Base-by-base conservation (phyloP, 805 yeast species). In the Lachancea cidri region DNA sequence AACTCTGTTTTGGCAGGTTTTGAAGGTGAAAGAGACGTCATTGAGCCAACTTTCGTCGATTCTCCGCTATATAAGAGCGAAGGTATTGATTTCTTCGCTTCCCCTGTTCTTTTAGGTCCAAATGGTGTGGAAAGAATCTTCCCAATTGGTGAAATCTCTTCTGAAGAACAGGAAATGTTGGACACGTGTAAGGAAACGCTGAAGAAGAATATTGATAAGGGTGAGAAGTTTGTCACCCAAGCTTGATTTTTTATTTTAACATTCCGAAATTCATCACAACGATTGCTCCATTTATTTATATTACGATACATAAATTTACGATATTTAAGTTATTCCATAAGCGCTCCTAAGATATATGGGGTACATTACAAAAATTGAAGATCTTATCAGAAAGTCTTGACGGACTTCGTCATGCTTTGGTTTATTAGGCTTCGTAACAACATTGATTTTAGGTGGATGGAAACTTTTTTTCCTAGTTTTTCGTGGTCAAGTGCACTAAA, bases 81-180 rank as follows among this genome's bases (percentile, higher is more conserved):
- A 74, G 98, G 98, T 64, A 85, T 93, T 59, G 91, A 87, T 50
- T 93, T 89, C 85, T 93, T 93, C 76, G 88, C 98, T 41, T 83
- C 96, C 54, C 83, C 81, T 71, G 94, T 93, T 54, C 85, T 95
- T 57, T 81, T 91, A 62, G 98, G 98, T 55, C 83, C 82, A 62
- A 77, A 83, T 50, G 97, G 97, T 81, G 86, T 84, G 54, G 77
- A 79, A 67, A 74, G 79, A 67, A 72, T 88, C 64, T 95, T 86
- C 74, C 72, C 74, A 45, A 73, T 93, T 60, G 94, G 95, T 60
- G 67, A 71, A 52, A 66, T 87, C 60, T 72, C 83, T 44, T 71
- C 69, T 53, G 83, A 81, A 67, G 98, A 93, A 78, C 83, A 84
- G 71, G 83, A 78, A 64, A 77, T 91, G 73, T 76, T 93, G 61